phyloP scores from a whole-genome alignment of 106 monocot genomes.

The Phalaenopsis equestris region DNA sequence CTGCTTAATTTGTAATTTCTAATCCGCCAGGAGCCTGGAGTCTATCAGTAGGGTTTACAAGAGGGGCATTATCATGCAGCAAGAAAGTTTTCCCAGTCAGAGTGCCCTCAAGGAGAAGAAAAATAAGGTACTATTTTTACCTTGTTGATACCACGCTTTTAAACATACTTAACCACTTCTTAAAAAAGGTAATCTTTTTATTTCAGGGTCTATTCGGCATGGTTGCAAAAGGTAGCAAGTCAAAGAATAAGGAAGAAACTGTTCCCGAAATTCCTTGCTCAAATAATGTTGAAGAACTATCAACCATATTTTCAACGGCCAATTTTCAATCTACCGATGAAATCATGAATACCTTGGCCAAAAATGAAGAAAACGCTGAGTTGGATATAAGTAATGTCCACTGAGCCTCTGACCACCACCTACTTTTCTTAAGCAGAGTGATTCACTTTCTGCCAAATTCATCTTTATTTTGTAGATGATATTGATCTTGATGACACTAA shows the following conservation, averaged over 20 bases:
- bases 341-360: constrained; percentile 15
- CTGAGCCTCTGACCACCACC: background rate
- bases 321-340: constrained; percentile 29
- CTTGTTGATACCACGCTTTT: background rate
- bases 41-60: constrained; percentile 39
- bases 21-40: constrained; percentile 36
- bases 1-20: constrained; percentile 15
- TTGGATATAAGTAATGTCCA: constrained; percentile 48
- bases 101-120: constrained; percentile 58
- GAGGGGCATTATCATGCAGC: constrained; percentile 11
- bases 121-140: constrained; percentile 37
- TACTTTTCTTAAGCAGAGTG: background rate
- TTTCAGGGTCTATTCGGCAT: constrained; percentile 52
- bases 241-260: constrained; percentile 27
- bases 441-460: background rate
- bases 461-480: constrained; percentile 40
- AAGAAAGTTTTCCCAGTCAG: constrained; percentile 21
- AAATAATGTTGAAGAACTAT: constrained; percentile 29
- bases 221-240: constrained; percentile 49
- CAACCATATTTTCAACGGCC: constrained; percentile 33
- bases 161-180: background rate
- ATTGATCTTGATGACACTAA: constrained; percentile 49
- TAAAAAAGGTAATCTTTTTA: constrained; percentile 1
- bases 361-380: constrained; percentile 31
- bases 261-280: constrained; percentile 17